Conservation (phyloP, 352 stramenopile genomes). For the Pythium monospermum region DNA sequence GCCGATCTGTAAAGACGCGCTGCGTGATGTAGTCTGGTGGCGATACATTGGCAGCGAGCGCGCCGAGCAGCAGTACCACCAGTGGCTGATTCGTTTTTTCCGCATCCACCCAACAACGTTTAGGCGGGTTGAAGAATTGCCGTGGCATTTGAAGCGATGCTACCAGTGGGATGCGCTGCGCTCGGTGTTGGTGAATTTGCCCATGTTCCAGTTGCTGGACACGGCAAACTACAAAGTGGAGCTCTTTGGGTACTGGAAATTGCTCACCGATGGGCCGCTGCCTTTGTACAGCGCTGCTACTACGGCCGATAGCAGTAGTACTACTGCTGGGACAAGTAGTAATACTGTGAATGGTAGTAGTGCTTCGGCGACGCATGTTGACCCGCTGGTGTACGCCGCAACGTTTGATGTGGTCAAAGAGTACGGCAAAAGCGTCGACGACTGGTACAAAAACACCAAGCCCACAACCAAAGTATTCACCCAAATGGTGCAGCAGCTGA, state of each 20-base stretch:
- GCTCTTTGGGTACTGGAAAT: constrained; percentile 89
- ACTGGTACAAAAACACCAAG: constrained; percentile 73
- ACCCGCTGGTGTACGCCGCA: constrained; percentile 44
- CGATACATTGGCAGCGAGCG: constrained; percentile 76
- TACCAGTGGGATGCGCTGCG: constrained; percentile 85
- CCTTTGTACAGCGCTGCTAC: constrained; percentile 37
- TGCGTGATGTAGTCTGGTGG: constrained; percentile 88
- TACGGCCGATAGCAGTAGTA: constrained; percentile 10
- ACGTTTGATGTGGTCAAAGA: constrained; percentile 91
- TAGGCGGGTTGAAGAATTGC: constrained; percentile 83
- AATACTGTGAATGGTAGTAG: too few relatives aligned
- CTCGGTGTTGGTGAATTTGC: constrained; percentile 83
- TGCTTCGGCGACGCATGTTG: too few relatives aligned
- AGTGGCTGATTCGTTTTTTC: constrained; percentile 85
- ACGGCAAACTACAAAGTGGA: constrained; percentile 87
- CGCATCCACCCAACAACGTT: constrained; percentile 77
- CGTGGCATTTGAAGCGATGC: constrained; percentile 91
- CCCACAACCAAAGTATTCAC: constrained; percentile 76
- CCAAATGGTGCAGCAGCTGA: constrained; percentile 71
- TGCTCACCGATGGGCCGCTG: constrained; percentile 74
- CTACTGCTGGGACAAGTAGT: too few relatives aligned
- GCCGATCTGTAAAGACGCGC: constrained; percentile 81
- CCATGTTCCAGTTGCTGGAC: constrained; percentile 91
- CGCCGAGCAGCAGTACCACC: constrained; percentile 63
- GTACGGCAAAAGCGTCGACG: constrained; percentile 85